Conservation (phyloP, 148 eudicot genomes). For the Selenicereus undatus region DNA sequence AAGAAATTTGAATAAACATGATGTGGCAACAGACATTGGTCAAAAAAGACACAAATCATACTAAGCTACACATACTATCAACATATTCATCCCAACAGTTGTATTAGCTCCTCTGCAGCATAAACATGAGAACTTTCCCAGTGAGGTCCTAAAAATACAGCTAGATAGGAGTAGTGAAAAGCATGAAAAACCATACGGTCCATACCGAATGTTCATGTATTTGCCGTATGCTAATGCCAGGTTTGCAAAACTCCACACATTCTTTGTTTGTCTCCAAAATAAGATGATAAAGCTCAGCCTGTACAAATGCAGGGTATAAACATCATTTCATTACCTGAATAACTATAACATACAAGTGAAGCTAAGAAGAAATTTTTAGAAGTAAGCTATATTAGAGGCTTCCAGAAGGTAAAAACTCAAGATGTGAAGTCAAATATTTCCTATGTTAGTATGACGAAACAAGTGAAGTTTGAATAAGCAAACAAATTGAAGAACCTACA, state of each 20-base stretch:
- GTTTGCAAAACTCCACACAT: constrained; percentile 80
- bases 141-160: background rate
- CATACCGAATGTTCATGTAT: constrained; percentile 86
- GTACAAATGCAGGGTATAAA: constrained; percentile 16
- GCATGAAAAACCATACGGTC: constrained; percentile 46
- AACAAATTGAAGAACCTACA: background rate
- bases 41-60: background rate
- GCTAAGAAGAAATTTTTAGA: background rate
- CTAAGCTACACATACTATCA: background rate
- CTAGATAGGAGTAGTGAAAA: background rate
- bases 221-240: constrained; percentile 73
- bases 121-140: background rate
- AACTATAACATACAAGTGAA: background rate
- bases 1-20: background rate
- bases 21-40: background rate
- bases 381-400: background rate
- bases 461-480: background rate
- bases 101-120: background rate
- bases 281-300: constrained; percentile 87
- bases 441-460: background rate
- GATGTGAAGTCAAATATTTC: background rate
- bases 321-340: constrained; percentile 8
- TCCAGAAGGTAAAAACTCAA: background rate
- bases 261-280: constrained; percentile 91
- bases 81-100: background rate